Base-by-base conservation (phyloP, 495 filamentous ascomycete species). In the Tuber borchii region DNA sequence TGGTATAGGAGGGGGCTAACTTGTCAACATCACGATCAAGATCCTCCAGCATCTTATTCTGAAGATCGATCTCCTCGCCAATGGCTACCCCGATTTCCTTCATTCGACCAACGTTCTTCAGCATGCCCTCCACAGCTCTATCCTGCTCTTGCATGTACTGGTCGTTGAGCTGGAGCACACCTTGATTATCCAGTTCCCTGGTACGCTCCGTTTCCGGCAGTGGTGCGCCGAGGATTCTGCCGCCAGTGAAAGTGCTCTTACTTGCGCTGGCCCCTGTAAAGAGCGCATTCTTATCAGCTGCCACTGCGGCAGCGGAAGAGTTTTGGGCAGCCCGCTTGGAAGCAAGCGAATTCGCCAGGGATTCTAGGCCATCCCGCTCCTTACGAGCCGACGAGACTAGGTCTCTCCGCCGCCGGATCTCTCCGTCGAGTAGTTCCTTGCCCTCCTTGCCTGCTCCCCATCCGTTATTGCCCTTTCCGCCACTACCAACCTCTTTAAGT, bases 121-220 rank as follows among this genome's bases (percentile, higher is more conserved):
- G 87, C 83, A 99, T 83, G 79, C 90, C 88, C 76, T 91, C 88
- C 45, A 98, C 90, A 77, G 91, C 90, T 83, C 90, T 83, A 79
- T 99, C 95, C 84, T 99, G 95, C 78, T 94, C 90, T 56, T 88
- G 74, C 90, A 98, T 96, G 83, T 91, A 88, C 83, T 95, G 89
- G 76, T 88, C 85, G 83, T 97, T 94, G 82, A 98, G 83, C 86
- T 94, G 90, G 82, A 97, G 76, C 61, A 99, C 91, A 0, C 94
- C 95, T 44, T 89, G 85, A 81, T 99, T 99, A 82, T 97, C 95
- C 74, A 95, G 85, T 85, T 97, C 94, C 56, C 95, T 85, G 69
- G 95, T 98, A 75, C 88, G 87, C 75, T 93, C 92, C 65, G 93
- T 98, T 84, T 99, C 95, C 69, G 91, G 90, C 37, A 90, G 81